Conservation (phyloP, 257 asterid genomes). For the Scutellaria baicalensis region DNA sequence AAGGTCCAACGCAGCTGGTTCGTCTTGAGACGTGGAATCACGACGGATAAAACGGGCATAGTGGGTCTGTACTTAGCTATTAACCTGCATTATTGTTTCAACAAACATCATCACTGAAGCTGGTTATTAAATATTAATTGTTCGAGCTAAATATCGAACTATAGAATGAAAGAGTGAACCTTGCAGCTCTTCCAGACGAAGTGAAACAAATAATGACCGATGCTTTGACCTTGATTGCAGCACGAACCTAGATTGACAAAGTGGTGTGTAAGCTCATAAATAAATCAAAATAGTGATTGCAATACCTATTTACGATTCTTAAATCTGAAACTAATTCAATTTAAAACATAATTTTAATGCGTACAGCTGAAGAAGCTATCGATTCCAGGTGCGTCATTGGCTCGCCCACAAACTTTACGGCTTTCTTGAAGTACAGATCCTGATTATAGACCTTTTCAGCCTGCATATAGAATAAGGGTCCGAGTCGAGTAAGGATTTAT, state of each 20-base stretch:
- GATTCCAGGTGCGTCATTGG: constrained; percentile 91
- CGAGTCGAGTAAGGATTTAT: neutral
- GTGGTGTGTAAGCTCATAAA: neutral
- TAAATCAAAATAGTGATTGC: neutral
- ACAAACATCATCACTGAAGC: neutral
- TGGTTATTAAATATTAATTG: no score
- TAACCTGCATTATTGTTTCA: constrained; percentile 37
- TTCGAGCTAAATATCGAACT: neutral
- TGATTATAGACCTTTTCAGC: constrained; percentile 89
- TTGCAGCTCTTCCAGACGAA: constrained; percentile 94
- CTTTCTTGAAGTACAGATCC: constrained; percentile 70
- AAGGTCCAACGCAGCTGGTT: constrained; percentile 84
- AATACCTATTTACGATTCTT: neutral
- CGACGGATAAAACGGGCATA: constrained; percentile 89
- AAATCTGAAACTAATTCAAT: neutral
- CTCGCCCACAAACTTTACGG: constrained; percentile 67
- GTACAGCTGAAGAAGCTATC: constrained; percentile 86
- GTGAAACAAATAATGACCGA: constrained; percentile 89
- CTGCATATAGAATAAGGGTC: constrained; percentile 29
- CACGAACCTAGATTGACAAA: constrained; percentile 58
- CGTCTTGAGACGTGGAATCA: constrained; percentile 81
- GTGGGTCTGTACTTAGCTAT: constrained; percentile 95
- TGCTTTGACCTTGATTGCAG: constrained; percentile 93
- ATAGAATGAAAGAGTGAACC: constrained; percentile 25
- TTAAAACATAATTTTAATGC: neutral